Percentiles rank a stretch among this genome's conserved stretches.
phyloP scores from a whole-genome alignment of 2,329 filamentous ascomycete species.

The Phyllosticta paracitricarpa region DNA sequence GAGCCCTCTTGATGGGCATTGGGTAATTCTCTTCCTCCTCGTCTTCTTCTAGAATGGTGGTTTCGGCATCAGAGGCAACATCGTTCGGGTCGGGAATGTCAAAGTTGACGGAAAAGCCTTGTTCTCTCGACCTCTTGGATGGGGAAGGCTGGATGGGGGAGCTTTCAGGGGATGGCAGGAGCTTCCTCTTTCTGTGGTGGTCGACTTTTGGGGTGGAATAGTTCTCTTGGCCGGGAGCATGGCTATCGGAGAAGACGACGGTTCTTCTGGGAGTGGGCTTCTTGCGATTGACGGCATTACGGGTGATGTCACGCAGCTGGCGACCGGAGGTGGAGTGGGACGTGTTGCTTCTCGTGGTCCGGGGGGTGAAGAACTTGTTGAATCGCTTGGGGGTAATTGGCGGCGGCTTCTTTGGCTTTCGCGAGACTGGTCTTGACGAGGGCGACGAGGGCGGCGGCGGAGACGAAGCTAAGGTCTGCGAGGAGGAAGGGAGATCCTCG shows the following conservation, averaged over 20 bases:
- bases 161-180: slow-evolving; percentile 31
- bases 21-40: slow-evolving; percentile 18
- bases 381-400: slow-evolving; percentile 44
- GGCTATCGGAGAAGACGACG: slow-evolving; percentile 28
- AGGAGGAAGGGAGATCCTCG: slow-evolving; percentile 3
- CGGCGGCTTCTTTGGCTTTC: slow-evolving; percentile 37
- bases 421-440: slow-evolving; percentile 12
- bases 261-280: slow-evolving; percentile 27
- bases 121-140: slow-evolving; percentile 23
- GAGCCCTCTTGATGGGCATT: slow-evolving; percentile 29
- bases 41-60: slow-evolving; percentile 4
- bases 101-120: slow-evolving; percentile 14
- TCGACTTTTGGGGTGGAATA: slow-evolving; percentile 23
- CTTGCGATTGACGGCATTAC: slow-evolving; percentile 33
- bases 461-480: slow-evolving; percentile 22
- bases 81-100: slow-evolving; percentile 3
- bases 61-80: slow-evolving; percentile 10
- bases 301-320: slow-evolving; percentile 41
- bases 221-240: slow-evolving; percentile 15
- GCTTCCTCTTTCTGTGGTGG: slow-evolving; percentile 26
- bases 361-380: slow-evolving; percentile 42
- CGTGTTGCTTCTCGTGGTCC: slow-evolving; percentile 13
- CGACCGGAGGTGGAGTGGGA: slow-evolving; percentile 30
- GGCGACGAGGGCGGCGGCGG: slow-evolving; percentile 22
- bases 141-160: slow-evolving; percentile 34